Evolutionary conservation across 1,139 yeast genomes (phyloP), one percentile per base, ranked within the genome.

Genomic region (Hyphopichia wangnamkhiaoensis): DNA sequence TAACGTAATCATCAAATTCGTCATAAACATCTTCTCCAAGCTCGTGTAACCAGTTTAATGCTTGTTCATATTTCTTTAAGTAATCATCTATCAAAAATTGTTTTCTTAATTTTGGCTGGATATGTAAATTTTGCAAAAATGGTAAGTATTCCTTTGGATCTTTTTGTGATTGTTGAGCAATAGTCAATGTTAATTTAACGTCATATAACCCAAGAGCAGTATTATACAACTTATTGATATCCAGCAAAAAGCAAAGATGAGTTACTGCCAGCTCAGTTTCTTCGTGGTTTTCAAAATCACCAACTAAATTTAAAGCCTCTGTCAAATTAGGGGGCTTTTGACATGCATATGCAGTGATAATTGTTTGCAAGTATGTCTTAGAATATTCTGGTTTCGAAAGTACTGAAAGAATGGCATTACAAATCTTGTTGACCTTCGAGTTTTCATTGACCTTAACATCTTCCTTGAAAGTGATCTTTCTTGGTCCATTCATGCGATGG

Each of bases 111-210:
- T 79, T 82, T 1, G 77, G 69, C 58, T 84, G 86, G 27, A 78
- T 77, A 49, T 88, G 86, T 41, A 94, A 70, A 39, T 80, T 76
- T 54, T 90, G 96, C 49, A 94, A 71, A 61, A 93, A 94, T 37
- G 98, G 97, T 39, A 94, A 67, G 54, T 93, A 94, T 60, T 94
- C 99, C 56, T 91, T 89, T 20, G 99, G 99, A 65, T 94, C 99
- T 74, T 85, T 90, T 61, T 93, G 98, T 0, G 97, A 90, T 56
- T 90, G 93, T 59, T 94, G 98, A 0, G 98, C 98, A 47, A 94
- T 82, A 10, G 79, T 74, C 43, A 94, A 71, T 0, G 98, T 80
- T 49, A 91, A 68, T 44, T 82, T 82, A 31, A 94, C 82, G 59
- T 93, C 87, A 56, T 94, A 94, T 26, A 87, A 68, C 1, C 95